Evolutionary conservation across 305 asterid genomes (phyloP).

Genomic region (Fraxinus sp.): DNA sequence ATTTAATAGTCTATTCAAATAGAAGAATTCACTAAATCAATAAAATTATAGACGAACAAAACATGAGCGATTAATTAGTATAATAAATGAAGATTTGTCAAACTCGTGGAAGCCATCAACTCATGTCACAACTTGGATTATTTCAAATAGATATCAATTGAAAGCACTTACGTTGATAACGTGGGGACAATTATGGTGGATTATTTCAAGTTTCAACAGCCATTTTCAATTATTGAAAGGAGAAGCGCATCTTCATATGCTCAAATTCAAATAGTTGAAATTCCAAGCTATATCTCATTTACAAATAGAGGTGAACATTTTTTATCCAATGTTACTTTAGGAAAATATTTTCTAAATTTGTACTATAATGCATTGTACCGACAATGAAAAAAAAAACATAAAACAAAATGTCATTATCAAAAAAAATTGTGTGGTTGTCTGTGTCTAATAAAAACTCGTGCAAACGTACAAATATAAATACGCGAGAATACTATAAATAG

Average conservation of each 20-base stretch:
- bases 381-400: neutral
- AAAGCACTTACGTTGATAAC: neutral
- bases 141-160: neutral
- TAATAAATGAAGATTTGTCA: neutral
- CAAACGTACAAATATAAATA: neutral
- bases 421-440: neutral
- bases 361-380: neutral
- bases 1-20: neutral
- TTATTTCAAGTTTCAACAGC: slow-evolving; percentile 22
- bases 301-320: neutral
- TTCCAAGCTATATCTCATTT: neutral
- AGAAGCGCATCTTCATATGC: neutral
- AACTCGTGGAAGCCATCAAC: neutral
- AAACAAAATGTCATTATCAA: neutral
- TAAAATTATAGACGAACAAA: neutral
- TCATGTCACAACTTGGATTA: neutral
- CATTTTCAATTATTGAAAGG: neutral
- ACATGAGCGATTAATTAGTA: neutral
- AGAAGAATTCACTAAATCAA: neutral
- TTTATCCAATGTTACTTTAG: neutral
- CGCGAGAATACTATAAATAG: neutral
- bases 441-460: neutral
- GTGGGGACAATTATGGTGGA: slow-evolving; percentile 31
- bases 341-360: neutral
- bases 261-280: neutral